Evolutionary conservation across 2,329 filamentous ascomycete genomes (phyloP).

Genomic region (Zymoseptoria passerinii): DNA sequence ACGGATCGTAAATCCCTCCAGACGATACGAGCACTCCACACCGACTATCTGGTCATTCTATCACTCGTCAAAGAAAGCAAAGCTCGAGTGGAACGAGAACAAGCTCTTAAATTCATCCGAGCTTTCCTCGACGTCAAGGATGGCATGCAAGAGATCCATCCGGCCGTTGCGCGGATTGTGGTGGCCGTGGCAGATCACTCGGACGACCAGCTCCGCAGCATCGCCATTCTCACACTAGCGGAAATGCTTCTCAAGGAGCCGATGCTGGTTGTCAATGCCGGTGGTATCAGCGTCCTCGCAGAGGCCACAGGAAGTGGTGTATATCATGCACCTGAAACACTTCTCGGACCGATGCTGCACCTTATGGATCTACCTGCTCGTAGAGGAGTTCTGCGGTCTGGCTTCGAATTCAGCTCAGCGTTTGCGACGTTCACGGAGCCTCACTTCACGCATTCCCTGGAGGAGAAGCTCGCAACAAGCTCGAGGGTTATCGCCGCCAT

Average conservation of each 20-base stretch:
- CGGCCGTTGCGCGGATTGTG: conserved; percentile 78
- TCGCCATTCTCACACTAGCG: conserved; percentile 85
- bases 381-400: conserved; percentile 74
- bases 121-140: conserved; percentile 94
- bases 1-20: conserved; percentile 83
- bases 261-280: conserved; percentile 67
- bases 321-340: conserved; percentile 85
- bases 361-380: conserved; percentile 76
- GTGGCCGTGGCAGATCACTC: conserved; percentile 81
- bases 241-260: conserved; percentile 87
- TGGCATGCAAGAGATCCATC: conserved; percentile 78
- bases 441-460: conserved; percentile 45
- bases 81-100: conserved; percentile 92
- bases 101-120: conserved; percentile 91
- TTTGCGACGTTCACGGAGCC: conserved; percentile 93
- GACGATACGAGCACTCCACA: conserved; percentile 79
- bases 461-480: conserved; percentile 69
- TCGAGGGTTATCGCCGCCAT: conserved; percentile 87
- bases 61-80: conserved; percentile 94
- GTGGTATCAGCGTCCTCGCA: conserved; percentile 79
- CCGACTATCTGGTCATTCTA: conserved; percentile 83
- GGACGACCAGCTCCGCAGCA: conserved; percentile 77
- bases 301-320: conserved; percentile 83
- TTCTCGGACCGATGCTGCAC: conserved; percentile 76
- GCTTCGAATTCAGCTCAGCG: conserved; percentile 74